These are phyloP conservation scores for Fraxinus anomala DNA, from an alignment of 257 asterid species.

Conservation along the genomic window DNA sequence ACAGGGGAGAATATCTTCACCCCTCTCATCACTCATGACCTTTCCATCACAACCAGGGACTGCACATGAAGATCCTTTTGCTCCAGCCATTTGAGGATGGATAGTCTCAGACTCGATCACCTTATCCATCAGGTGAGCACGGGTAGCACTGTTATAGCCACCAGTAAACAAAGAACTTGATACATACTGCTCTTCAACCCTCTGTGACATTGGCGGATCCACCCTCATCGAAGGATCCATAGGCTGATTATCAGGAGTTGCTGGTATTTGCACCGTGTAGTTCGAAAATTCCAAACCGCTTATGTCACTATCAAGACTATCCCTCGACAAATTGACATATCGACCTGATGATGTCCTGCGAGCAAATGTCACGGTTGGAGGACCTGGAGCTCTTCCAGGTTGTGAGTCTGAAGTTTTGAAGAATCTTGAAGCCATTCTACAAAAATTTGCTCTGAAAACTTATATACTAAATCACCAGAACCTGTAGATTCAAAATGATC, in stretches of 20 bases:
- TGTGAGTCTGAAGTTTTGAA: slow-evolving; percentile 49
- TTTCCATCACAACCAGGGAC: slow-evolving; percentile 72
- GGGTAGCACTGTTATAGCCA: slow-evolving; percentile 77
- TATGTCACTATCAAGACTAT: slow-evolving; percentile 85
- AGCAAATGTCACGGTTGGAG: slow-evolving; percentile 68
- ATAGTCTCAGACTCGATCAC: slow-evolving; percentile 80
- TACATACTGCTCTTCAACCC: slow-evolving; percentile 91
- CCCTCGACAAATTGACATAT: slow-evolving; percentile 82
- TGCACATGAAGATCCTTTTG: slow-evolving; percentile 70
- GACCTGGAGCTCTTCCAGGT: slow-evolving; percentile 41
- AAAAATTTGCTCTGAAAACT: slow-evolving; percentile 21
- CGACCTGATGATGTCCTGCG: slow-evolving; percentile 82
- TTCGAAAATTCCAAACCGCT: slow-evolving; percentile 65
- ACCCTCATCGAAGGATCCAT: slow-evolving; percentile 47
- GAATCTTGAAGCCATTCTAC: slow-evolving; percentile 68
- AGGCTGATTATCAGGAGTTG: slow-evolving; percentile 95
- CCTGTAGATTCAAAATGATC: slow-evolving; percentile 37
- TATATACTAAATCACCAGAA: slow-evolving; percentile 31
- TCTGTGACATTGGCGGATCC: slow-evolving; percentile 70
- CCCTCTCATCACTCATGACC: slow-evolving; percentile 75
- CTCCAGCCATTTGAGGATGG: slow-evolving; percentile 89
- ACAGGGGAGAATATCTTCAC: slow-evolving; percentile 72
- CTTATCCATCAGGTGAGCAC: slow-evolving; percentile 96
- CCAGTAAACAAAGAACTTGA: slow-evolving; percentile 87
- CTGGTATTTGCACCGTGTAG: slow-evolving; percentile 86